Conservation (phyloP, 176 grass and related monocot genomes). For the Phyllostachys edulis region DNA sequence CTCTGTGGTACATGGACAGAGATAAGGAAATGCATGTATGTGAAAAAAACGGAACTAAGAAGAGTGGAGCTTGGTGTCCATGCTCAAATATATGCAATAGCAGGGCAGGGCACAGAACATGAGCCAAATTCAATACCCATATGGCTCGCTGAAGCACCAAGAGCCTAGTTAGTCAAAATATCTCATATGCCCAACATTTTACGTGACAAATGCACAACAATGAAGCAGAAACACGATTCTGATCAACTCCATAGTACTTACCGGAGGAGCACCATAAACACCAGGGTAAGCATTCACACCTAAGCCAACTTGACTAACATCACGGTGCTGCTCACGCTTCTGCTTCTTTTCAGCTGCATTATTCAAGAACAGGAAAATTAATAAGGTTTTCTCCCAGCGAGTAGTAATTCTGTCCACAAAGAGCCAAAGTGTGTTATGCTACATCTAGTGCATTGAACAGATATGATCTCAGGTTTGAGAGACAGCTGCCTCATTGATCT, state of each 20-base stretch:
- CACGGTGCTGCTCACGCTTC: conserved; percentile 73
- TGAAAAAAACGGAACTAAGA: neutral
- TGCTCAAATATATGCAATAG: neutral
- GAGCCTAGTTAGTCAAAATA: neutral
- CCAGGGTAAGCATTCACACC: conserved; percentile 69
- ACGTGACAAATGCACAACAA: neutral
- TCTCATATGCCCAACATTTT: neutral
- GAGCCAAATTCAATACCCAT: neutral
- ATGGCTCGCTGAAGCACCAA: neutral
- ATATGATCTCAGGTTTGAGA: neutral
- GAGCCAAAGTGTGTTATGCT: neutral
- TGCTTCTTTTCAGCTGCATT: conserved; percentile 90
- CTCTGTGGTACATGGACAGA: neutral
- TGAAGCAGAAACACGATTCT: conserved; percentile 21
- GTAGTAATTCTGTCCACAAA: neutral
- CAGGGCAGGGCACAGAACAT: neutral
- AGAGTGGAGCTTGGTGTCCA: neutral
- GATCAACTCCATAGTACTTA: conserved; percentile 29
- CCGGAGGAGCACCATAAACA: conserved; percentile 87
- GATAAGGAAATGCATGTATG: neutral
- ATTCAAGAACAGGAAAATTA: conserved; percentile 35
- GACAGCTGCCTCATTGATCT: neutral
- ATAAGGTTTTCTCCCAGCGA: conserved; percentile 2
- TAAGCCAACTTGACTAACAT: conserved; percentile 60
- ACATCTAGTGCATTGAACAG: conserved; percentile 2